phyloP scores from a whole-genome alignment of 805 yeast genomes.

The Yamadazyma paraphyllophila region DNA sequence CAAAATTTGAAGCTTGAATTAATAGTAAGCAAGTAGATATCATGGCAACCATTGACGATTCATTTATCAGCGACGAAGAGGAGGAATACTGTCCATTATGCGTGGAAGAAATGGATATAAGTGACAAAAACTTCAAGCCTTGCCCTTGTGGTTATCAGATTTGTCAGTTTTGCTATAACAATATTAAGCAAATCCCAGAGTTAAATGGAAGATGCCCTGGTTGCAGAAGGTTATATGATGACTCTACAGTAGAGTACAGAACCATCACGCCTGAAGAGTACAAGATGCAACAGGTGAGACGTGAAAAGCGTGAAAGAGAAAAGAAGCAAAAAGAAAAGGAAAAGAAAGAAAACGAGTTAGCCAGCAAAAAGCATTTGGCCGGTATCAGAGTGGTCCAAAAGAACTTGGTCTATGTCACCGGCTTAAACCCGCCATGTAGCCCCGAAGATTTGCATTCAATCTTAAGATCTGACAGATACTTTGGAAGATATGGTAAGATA shows the following conservation, averaged over 20 bases:
- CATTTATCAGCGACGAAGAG: slow-evolving; percentile 74
- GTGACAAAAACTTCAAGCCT: slow-evolving; percentile 96
- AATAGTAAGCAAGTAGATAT: background rate
- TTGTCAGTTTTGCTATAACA: slow-evolving; percentile 97
- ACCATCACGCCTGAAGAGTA: slow-evolving; percentile 82
- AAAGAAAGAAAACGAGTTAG: slow-evolving; percentile 83
- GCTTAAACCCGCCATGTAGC: slow-evolving; percentile 80
- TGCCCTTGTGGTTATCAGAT: slow-evolving; percentile 99
- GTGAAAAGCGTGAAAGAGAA: slow-evolving; percentile 77
- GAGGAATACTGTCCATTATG: slow-evolving; percentile 88
- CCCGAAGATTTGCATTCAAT: slow-evolving; percentile 82
- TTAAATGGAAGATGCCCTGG: slow-evolving; percentile 97
- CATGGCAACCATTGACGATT: slow-evolving; percentile 43
- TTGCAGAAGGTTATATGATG: slow-evolving; percentile 91
- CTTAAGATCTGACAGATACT: slow-evolving; percentile 84
- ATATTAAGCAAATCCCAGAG: slow-evolving; percentile 93
- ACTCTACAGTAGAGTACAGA: slow-evolving; percentile 85
- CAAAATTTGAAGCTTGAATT: background rate
- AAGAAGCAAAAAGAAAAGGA: slow-evolving; percentile 87
- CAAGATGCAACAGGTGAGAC: slow-evolving; percentile 76
- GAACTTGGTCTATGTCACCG: slow-evolving; percentile 93
- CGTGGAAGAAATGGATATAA: slow-evolving; percentile 95
- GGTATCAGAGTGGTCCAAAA: slow-evolving; percentile 99
- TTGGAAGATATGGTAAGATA: slow-evolving; percentile 98
- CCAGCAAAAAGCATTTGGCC: slow-evolving; percentile 82